phyloP scores from a whole-genome alignment of 2,329 filamentous ascomycete species.

The Phyllosticta paracitricarpa region DNA sequence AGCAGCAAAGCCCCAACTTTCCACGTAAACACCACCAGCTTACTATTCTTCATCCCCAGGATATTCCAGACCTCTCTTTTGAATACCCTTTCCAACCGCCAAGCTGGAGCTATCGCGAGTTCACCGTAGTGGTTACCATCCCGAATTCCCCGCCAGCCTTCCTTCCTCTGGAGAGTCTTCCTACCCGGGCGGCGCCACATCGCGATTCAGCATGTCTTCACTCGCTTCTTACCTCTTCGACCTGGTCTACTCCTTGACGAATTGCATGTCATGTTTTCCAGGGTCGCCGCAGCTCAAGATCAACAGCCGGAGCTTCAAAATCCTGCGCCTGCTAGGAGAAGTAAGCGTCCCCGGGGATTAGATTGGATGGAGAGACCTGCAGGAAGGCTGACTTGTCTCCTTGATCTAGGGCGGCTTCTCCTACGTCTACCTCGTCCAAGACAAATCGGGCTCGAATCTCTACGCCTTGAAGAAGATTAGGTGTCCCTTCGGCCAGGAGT shows the following conservation, averaged over 20 bases:
- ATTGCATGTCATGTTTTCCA: constrained; percentile 94
- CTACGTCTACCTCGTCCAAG: constrained; percentile 97
- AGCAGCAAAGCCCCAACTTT: not conserved
- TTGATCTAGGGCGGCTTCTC: constrained; percentile 78
- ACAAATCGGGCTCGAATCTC: constrained; percentile 69
- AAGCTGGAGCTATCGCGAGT: constrained; percentile 2
- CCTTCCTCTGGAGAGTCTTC: constrained; percentile 4
- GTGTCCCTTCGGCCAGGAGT: constrained; percentile 95
- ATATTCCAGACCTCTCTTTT: not conserved
- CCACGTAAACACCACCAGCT: not conserved
- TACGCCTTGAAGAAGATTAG: constrained; percentile 98
- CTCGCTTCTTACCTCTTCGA: constrained; percentile 61
- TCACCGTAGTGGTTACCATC: constrained; percentile 10
- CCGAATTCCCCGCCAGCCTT: constrained; percentile 6
- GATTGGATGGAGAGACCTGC: not conserved
- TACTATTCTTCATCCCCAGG: not conserved
- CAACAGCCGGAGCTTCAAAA: constrained; percentile 91
- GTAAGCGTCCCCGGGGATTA: constrained; percentile 37
- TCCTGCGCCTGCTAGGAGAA: constrained; percentile 85
- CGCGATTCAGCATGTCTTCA: constrained; percentile 12
- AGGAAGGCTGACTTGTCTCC: not conserved
- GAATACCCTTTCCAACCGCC: not conserved
- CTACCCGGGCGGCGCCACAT: constrained; percentile 5
- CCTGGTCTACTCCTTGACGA: constrained; percentile 80
- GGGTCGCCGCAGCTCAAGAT: constrained; percentile 90